Evolutionary conservation across 352 stramenopile species (phyloP).

Genomic region (Pythium dissimile): DNA sequence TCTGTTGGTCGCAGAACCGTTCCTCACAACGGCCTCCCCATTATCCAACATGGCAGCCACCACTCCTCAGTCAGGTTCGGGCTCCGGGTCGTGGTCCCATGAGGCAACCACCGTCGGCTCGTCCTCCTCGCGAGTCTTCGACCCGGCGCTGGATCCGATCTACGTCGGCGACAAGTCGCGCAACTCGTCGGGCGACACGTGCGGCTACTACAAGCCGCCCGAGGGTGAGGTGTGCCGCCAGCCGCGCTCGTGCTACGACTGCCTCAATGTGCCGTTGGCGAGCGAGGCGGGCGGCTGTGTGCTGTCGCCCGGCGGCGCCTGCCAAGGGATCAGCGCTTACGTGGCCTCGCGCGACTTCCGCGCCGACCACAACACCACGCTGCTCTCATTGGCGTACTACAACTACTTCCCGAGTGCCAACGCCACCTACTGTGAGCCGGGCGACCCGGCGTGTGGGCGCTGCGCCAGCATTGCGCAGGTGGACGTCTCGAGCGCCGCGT

Average conservation of each 20-base stretch:
- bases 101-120: not conserved
- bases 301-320: constrained; percentile 51
- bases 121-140: not conserved
- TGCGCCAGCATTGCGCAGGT: constrained; percentile 34
- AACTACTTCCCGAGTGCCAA: constrained; percentile 70
- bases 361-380: constrained; percentile 36
- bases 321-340: constrained; percentile 52
- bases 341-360: constrained; percentile 49
- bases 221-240: constrained; percentile 40
- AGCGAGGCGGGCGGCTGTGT: constrained; percentile 42
- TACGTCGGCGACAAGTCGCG: constrained; percentile 33
- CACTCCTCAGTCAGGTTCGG: constrained; percentile 13
- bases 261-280: constrained; percentile 45
- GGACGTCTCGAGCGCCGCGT: constrained; percentile 17
- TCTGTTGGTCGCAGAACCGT: not conserved
- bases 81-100: not conserved
- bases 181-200: constrained; percentile 47
- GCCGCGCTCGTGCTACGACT: constrained; percentile 67
- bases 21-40: too few species aligned
- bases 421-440: constrained; percentile 55
- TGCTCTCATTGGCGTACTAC: constrained; percentile 25
- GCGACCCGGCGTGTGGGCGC: constrained; percentile 46
- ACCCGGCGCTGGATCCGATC: constrained; percentile 12
- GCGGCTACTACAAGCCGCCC: constrained; percentile 54
- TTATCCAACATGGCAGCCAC: not conserved